Evolutionary conservation across 2,329 filamentous ascomycete genomes (phyloP).

Genomic region (Orbilia oligospora): DNA sequence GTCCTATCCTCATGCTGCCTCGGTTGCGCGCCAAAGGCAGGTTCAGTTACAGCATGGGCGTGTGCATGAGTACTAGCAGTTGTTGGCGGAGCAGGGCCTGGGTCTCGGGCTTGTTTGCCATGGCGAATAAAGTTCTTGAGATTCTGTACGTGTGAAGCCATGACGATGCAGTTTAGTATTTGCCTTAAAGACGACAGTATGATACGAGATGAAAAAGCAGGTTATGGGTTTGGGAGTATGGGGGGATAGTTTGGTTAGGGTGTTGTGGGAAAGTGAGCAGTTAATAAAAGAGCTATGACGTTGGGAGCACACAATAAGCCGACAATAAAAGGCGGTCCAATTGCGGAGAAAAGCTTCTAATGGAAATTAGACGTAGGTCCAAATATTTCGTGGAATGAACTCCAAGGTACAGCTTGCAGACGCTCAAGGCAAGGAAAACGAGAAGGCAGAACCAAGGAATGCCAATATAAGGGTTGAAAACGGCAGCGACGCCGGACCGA

Average conservation of each 20-base stretch:
- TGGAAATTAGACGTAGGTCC: background rate
- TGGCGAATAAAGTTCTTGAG: constrained; percentile 98
- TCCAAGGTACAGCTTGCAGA: background rate
- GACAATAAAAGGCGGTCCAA: constrained; percentile 7
- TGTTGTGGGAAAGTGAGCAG: constrained; percentile 15
- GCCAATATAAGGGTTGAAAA: constrained; percentile 16
- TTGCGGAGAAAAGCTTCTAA: background rate
- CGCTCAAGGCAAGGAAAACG: constrained; percentile 19
- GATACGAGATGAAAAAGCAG: background rate
- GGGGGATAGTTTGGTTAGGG: constrained; percentile 3
- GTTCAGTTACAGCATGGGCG: constrained; percentile 74
- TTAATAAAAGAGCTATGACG: constrained; percentile 3
- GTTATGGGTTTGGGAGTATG: constrained; percentile 6
- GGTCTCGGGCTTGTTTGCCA: constrained; percentile 89
- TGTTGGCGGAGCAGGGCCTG: constrained; percentile 74
- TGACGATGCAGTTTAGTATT: constrained; percentile 69
- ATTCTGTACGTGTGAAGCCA: constrained; percentile 81
- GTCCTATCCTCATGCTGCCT: constrained; percentile 71
- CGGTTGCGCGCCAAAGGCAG: constrained; percentile 65
- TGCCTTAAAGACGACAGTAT: constrained; percentile 13
- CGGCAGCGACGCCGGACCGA: background rate
- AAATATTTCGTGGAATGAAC: constrained; percentile 1
- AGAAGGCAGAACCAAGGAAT: constrained; percentile 28
- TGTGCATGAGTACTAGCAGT: constrained; percentile 72
- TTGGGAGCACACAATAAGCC: background rate